A percentile compares a stretch with the other conserved stretches of the same genome.
These are phyloP conservation scores for Geosmithia putterillii DNA, from an alignment of 2,329 filamentous ascomycete species.

Conservation along the genomic window DNA sequence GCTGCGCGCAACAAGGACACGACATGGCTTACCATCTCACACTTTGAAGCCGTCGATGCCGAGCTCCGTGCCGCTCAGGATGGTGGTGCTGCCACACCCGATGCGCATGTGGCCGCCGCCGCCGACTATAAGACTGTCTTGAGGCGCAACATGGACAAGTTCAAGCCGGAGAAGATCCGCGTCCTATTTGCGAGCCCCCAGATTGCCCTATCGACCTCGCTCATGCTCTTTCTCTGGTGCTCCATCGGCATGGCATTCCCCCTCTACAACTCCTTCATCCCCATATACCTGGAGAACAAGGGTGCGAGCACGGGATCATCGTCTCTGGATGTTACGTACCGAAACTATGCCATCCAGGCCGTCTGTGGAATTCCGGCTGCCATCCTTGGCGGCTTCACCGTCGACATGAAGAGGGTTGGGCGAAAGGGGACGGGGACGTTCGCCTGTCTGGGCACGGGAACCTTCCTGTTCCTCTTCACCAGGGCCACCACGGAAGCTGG, in stretches of 20 bases:
- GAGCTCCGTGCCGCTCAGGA: constrained; percentile 5
- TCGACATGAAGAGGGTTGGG: constrained; percentile 9
- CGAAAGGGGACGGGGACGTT: constrained; percentile 9
- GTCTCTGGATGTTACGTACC: constrained; percentile 4
- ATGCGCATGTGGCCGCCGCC: constrained; percentile 1
- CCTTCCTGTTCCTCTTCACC: constrained; percentile 9
- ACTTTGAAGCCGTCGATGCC: constrained; percentile 8
- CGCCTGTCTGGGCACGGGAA: constrained; percentile 8
- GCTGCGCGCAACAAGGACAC: constrained; percentile 12
- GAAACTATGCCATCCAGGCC: constrained; percentile 10
- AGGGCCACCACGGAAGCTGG: constrained; percentile 2
- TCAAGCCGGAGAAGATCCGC: constrained; percentile 36
- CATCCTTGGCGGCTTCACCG: constrained; percentile 7
- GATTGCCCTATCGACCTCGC: constrained; percentile 36
- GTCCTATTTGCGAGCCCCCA: constrained; percentile 40
- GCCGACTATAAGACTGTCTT: constrained; percentile 11
- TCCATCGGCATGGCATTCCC: constrained; percentile 46
- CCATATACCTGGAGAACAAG: constrained; percentile 14
- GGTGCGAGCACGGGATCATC: constrained; percentile 6
- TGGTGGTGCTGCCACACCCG: background rate
- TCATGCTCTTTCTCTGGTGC: constrained; percentile 44
- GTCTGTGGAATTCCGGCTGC: constrained; percentile 10
- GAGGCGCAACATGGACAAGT: constrained; percentile 35
- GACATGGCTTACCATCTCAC: constrained; percentile 12
- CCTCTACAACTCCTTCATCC: constrained; percentile 38